A percentile compares a stretch with the other conserved stretches of the same genome.
These are phyloP conservation scores for Verticillium klebahnii DNA, from an alignment of 2,329 filamentous ascomycete genomes.

Conservation along the genomic window DNA sequence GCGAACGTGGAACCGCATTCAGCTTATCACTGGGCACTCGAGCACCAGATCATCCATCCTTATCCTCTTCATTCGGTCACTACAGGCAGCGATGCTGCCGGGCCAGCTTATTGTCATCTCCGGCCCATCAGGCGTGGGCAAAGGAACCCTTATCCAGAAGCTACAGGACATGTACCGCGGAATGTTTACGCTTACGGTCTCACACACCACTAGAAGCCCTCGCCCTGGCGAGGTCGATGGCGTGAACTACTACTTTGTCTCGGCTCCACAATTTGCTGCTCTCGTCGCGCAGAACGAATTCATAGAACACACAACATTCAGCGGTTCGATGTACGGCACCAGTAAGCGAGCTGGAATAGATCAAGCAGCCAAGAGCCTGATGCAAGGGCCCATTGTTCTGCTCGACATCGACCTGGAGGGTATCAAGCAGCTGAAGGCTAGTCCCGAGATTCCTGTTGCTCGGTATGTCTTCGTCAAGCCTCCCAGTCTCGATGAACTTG, in stretches of 20 bases:
- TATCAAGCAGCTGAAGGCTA: conserved; percentile 86
- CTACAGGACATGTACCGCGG: conserved; percentile 47
- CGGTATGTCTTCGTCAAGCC: conserved; percentile 83
- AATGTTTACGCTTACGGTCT: conserved; percentile 52
- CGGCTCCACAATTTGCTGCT: conserved; percentile 59
- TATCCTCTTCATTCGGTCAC: neutral
- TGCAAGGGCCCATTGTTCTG: conserved; percentile 66
- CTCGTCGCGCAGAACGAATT: conserved; percentile 67
- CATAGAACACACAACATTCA: conserved; percentile 74
- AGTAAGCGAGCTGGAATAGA: conserved; percentile 73
- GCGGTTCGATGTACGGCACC: conserved; percentile 83
- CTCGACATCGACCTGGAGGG: conserved; percentile 98
- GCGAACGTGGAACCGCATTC: neutral
- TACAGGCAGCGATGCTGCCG: neutral
- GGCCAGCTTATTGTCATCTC: neutral
- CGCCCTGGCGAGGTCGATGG: conserved; percentile 71
- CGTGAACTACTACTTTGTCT: conserved; percentile 78
- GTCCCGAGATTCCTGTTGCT: conserved; percentile 53
- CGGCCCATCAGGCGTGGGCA: neutral
- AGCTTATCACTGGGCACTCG: neutral
- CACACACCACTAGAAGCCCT: conserved; percentile 76
- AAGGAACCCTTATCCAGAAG: neutral
- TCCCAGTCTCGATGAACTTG: conserved; percentile 68
- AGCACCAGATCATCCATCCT: neutral
- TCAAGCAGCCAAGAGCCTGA: conserved; percentile 52